These are phyloP conservation scores for Niveomyces coronatus DNA, from an alignment of 2,329 filamentous ascomycete species.

Conservation along the genomic window DNA sequence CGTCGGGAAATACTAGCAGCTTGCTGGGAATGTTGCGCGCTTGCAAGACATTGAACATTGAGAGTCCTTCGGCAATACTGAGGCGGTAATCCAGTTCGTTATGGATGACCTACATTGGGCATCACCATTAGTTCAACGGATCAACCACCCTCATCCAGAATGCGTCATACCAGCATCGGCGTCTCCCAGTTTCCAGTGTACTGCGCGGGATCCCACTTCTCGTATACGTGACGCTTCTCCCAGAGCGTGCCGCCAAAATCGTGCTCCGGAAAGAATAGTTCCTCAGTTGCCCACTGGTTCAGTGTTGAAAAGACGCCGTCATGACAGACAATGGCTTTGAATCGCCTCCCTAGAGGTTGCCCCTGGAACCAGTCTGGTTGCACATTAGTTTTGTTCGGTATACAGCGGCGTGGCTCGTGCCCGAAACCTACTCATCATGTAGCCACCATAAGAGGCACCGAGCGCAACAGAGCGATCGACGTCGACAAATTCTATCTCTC, in stretches of 20 bases:
- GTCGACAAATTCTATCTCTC: slow-evolving; percentile 58
- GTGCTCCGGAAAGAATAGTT: slow-evolving; percentile 61
- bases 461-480: slow-evolving; percentile 59
- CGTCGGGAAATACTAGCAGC: slow-evolving; percentile 72
- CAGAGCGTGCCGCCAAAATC: slow-evolving; percentile 54
- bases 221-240: slow-evolving; percentile 53
- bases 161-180: slow-evolving; percentile 69
- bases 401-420: background rate
- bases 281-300: slow-evolving; percentile 54
- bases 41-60: slow-evolving; percentile 80
- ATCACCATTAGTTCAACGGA: slow-evolving; percentile 4
- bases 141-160: background rate
- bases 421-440: slow-evolving; percentile 56
- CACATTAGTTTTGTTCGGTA: background rate
- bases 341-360: slow-evolving; percentile 67
- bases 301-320: slow-evolving; percentile 73
- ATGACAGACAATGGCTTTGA: slow-evolving; percentile 82
- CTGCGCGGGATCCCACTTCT: slow-evolving; percentile 58
- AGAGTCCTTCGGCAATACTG: slow-evolving; percentile 72
- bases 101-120: slow-evolving; percentile 51
- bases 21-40: slow-evolving; percentile 63
- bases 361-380: slow-evolving; percentile 78
- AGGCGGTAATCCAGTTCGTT: slow-evolving; percentile 84
- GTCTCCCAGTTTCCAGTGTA: slow-evolving; percentile 66
- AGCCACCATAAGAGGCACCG: slow-evolving; percentile 66